Base-by-base conservation (phyloP, 2,329 filamentous ascomycete genomes). In the Microcyclospora pomicola region DNA sequence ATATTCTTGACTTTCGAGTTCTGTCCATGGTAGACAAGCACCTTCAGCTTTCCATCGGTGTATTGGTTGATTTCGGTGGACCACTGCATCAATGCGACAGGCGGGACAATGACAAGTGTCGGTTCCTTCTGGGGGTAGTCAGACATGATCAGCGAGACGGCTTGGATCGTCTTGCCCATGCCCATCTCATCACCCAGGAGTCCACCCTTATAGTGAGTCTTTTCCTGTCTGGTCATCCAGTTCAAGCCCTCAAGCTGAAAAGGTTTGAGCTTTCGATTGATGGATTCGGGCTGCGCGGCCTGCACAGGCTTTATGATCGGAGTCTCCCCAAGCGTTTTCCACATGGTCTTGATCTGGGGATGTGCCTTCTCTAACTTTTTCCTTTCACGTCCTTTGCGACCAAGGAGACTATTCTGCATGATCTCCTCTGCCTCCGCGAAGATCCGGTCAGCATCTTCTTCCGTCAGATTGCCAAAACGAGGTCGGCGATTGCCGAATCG, bases 161-260 rank as follows among this genome's bases (percentile, higher is more conserved):
- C 88, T 61, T 98, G 91, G 36, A 98, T 96, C 0, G 91, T 98
- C 66, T 98, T 98, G 35, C 91, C 91, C 64, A 98, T 82, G 6
- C 91, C 91, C 91, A 98, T 98, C 62, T 98, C 91, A 50, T 98
- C 91, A 42, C 91, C 91, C 2, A 98, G 72, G 2, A 98, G 68
- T 11, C 91, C 91, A 13, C 91, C 91, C 53, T 78, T 83, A 72
- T 87, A 96, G 30, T 80, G 64, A 0, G 76, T 81, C 60, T 82
- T 68, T 58, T 98, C 91, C 71, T 96, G 93, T 39, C 73, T 78
- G 43, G 73, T 76, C 85, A 98, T 92, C 91, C 91, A 98, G 36
- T 85, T 79, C 30, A 98, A 68, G 4, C 91, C 91, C 60, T 95
- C 82, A 5, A 94, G 76, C 55, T 98, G 91, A 57, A 96, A 98